These are phyloP conservation scores for Bryoerythrophyllum caledonicum DNA, from an alignment of 225 moss, liverwort and hornwort species.

Conservation along the genomic window DNA sequence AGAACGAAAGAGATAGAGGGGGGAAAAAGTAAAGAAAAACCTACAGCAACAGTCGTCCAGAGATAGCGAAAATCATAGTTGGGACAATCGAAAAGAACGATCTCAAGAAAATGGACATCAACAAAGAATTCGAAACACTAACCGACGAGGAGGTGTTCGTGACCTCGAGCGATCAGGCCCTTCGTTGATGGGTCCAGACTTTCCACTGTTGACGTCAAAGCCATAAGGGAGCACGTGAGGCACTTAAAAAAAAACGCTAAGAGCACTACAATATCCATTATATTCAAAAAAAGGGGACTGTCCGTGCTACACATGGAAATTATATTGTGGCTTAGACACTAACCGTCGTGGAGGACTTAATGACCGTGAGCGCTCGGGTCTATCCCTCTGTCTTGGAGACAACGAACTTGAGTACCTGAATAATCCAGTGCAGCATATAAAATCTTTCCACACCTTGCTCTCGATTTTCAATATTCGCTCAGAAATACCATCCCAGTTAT, in stretches of 20 bases:
- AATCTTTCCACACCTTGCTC: too few species aligned
- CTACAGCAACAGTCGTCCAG: not conserved
- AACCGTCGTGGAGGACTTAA: constrained; percentile 86
- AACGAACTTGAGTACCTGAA: constrained; percentile 87
- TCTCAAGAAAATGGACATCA: too few species aligned
- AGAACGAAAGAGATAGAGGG: too few species aligned
- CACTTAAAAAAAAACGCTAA: too few species aligned
- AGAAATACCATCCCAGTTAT: too few species aligned
- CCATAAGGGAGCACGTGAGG: constrained; percentile 7
- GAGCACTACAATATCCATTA: not conserved
- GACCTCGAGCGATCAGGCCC: constrained; percentile 57
- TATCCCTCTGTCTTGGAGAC: constrained; percentile 68
- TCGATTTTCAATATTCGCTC: too few species aligned
- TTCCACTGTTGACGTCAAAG: constrained; percentile 29
- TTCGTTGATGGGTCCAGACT: constrained; percentile 41
- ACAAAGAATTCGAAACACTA: constrained; percentile 1
- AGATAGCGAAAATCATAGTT: not conserved
- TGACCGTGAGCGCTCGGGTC: constrained; percentile 79
- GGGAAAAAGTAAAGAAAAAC: too few species aligned
- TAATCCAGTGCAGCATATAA: not conserved
- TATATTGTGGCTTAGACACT: constrained; percentile 30
- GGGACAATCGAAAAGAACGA: too few species aligned
- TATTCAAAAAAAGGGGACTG: too few species aligned
- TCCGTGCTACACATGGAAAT: too few species aligned
- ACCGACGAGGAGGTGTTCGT: constrained; percentile 61